Base-by-base conservation (phyloP, 2,329 filamentous ascomycete genomes). In the Botrytis cinerea region DNA sequence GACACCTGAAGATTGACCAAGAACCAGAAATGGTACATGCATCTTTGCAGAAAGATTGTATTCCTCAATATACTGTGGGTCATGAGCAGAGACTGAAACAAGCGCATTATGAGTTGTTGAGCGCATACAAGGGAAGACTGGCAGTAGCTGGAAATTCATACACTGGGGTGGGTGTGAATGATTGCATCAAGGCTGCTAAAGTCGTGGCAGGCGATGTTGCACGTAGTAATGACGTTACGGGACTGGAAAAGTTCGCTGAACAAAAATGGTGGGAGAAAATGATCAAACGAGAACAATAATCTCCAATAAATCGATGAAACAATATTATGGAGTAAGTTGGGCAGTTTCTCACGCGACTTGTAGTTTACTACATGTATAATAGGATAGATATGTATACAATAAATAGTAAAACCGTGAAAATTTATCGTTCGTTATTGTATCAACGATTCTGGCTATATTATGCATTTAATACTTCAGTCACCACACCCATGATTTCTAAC, bases 51-150 rank as follows among this genome's bases (percentile, higher is more conserved):
- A 84, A 84, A 74, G 86, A 96, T 75, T 97, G 94, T 80, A 96
- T 99, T 76, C 95, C 96, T 18, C 96, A 99, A 83, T 97, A 97
- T 81, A 88, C 87, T 0, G 90, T 97, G 1, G 94, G 94, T 51
- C 95, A 98, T 69, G 72, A 77, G 3, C 16, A 62, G 5, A 73
- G 78, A 25, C 74, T 82, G 75, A 75, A 72, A n/a, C 74, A 74
- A 40, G 81, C 79, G 16, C 77, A 81, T 75, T 54, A 67, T 20
- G 80, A 81, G 61, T 63, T 82, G 35, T 74, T 76, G 62, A 74
- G 72, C 22, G 75, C 71, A 8, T 83, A 82, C 73, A 74, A 75
- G 16, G 81, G 81, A 14, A 79, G 77, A 63, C 43, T 84, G 22
- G 76, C 77, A 2, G 81, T 83, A 2, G 86, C 85, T 1, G 87